A percentile compares a stretch with the other conserved stretches of the same genome.
phyloP scores from a whole-genome alignment of 1,284 basidiomycete genomes.

The Pisolithus thermaeus region DNA sequence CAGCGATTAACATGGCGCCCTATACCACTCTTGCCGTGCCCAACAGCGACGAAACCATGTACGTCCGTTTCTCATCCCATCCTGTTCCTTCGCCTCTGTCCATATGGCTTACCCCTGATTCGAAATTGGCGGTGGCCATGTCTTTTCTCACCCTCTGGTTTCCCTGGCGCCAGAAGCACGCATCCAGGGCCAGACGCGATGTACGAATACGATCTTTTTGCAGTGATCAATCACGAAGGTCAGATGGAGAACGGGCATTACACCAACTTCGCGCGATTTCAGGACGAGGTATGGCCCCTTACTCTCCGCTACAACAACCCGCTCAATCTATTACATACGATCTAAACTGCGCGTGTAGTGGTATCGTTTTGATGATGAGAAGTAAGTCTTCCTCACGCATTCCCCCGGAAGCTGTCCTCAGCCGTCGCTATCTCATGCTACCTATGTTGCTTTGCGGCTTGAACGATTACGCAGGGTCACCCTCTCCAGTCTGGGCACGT shows the following conservation, averaged over 20 bases:
- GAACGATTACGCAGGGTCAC: conserved; percentile 49
- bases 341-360: conserved; percentile 45
- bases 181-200: conserved; percentile 58
- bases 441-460: too few species aligned
- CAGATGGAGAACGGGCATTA: conserved; percentile 95
- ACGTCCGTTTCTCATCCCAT: conserved; percentile 16
- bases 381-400: conserved; percentile 36
- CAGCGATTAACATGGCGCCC: conserved; percentile 81
- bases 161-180: conserved; percentile 17
- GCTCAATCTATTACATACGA: background rate
- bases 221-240: conserved; percentile 93
- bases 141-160: background rate
- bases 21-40: conserved; percentile 68
- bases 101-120: too few species aligned
- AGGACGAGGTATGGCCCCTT: conserved; percentile 56
- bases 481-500: conserved; percentile 59
- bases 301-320: background rate
- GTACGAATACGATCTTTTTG: conserved; percentile 91
- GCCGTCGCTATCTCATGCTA: too few species aligned
- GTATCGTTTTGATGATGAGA: conserved; percentile 95
- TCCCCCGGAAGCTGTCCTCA: background rate
- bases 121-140: too few species aligned
- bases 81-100: too few species aligned
- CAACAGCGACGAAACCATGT: conserved; percentile 38
- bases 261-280: conserved; percentile 74